These are phyloP conservation scores for Coffea canephora DNA, from an alignment of 257 asterid genomes.

Conservation along the genomic window DNA sequence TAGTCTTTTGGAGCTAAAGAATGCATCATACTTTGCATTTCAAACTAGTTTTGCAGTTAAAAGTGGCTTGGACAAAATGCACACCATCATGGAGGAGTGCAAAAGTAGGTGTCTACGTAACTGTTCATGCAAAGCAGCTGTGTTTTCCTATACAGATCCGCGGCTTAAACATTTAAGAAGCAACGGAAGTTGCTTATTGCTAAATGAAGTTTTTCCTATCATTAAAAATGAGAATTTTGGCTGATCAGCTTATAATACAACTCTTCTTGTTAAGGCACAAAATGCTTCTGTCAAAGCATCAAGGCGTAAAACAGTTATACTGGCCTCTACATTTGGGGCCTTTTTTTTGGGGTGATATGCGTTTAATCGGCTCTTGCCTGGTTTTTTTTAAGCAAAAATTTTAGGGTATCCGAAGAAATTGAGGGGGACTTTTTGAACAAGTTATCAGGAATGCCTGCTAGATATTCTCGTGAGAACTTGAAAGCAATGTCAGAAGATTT, in stretches of 20 bases:
- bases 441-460: not conserved
- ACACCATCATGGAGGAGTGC: slow-evolving; percentile 17
- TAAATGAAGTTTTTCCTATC: slow-evolving; percentile 12
- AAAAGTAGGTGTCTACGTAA: slow-evolving; percentile 7
- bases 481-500: no score
- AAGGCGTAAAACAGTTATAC: not conserved
- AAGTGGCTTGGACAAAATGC: not conserved
- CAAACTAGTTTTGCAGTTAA: not conserved
- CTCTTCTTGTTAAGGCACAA: slow-evolving; percentile 23
- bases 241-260: not conserved
- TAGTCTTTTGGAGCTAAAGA: slow-evolving; percentile 10
- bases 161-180: not conserved
- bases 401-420: not conserved
- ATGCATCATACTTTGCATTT: not conserved
- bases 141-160: not conserved
- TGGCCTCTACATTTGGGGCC: not conserved
- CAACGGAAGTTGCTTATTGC: not conserved
- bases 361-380: slow-evolving; percentile 1
- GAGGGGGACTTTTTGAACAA: slow-evolving; percentile 5
- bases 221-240: not conserved
- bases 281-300: not conserved
- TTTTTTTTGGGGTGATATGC: not conserved
- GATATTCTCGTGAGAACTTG: no score
- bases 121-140: slow-evolving; percentile 17
- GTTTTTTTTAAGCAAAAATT: not conserved